Base-by-base conservation (phyloP, 2,329 filamentous ascomycete genomes). In the Alternaria gaisen region DNA sequence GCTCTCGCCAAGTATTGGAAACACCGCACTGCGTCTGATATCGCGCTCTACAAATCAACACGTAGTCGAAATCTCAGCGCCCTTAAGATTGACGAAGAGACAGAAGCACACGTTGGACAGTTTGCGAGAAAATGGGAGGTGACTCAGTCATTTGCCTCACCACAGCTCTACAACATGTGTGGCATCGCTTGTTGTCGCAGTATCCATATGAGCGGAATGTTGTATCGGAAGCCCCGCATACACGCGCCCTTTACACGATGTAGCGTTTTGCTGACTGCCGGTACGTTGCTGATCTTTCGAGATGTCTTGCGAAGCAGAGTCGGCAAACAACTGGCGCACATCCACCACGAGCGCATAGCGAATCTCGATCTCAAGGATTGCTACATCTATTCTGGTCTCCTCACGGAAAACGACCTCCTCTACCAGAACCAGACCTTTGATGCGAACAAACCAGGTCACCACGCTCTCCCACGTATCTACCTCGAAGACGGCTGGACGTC, bases 41-140 rank as follows among this genome's bases (percentile, higher is more conserved):
- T 87, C 61, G 79, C 80, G 11, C 83, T 87, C 24, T 83, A 87
- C 69, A 88, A 88, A 65, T 76, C 79, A 1, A 83, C 87, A 5
- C 83, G 88, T 20, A 79, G 82, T 53, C 82, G 83, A 53, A 91
- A 91, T 64, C 81, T 90, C 32, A 80, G 84, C 42, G 78, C 83
- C 6, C 80, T 91, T 52, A 84, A 86, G 51, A 88, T 91, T 58
- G 88, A 90, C 70, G 88, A 91, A 71, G 85, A 88, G 65, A 82
- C 85, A 66, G 88, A 91, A 75, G 87, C 88, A 0, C 78, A 85
- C 43, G 77, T 90, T n/a, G 88, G 88, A 10, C 87, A 90, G 69
- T 90, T 87, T 69, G 87, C 87, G 0, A 81, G 83, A 65, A 90
- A 90, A 69, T 91, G 88, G 88, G 88, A 91, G 72, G 87, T 90